Evolutionary conservation across 176 grass and related monocot genomes (phyloP).

Genomic region (Oropetium thomaeum): DNA sequence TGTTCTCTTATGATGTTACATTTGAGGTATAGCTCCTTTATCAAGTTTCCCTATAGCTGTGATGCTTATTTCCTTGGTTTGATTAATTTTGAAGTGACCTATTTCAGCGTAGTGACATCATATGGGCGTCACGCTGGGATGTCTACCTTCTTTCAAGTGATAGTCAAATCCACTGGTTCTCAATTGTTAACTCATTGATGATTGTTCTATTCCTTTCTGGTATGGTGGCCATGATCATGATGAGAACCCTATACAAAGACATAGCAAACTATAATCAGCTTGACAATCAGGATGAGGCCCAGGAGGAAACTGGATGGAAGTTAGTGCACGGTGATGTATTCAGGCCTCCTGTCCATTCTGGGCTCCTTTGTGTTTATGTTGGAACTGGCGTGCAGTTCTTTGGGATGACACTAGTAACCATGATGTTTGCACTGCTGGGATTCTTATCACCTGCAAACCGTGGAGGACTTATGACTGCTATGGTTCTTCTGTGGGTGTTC

Average conservation of each 20-base stretch:
- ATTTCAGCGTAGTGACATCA: constrained; percentile 56
- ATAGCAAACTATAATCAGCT: constrained; percentile 77
- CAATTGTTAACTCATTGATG: constrained; percentile 77
- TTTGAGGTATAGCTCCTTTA: constrained; percentile 55
- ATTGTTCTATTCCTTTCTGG: constrained; percentile 81
- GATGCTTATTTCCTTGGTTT: constrained; percentile 1
- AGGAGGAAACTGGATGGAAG: constrained; percentile 90
- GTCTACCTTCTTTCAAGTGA: constrained; percentile 79
- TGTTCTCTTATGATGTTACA: constrained; percentile 76
- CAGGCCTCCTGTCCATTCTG: constrained; percentile 68
- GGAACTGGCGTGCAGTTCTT: constrained; percentile 80
- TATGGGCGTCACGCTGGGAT: constrained; percentile 84
- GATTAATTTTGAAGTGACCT: constrained; percentile 1
- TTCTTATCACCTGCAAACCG: constrained; percentile 79
- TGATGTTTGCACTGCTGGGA: constrained; percentile 77
- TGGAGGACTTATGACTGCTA: constrained; percentile 69
- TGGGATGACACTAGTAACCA: constrained; percentile 73
- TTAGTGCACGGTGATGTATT: constrained; percentile 76
- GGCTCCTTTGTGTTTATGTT: constrained; percentile 76
- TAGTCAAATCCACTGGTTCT: constrained; percentile 81
- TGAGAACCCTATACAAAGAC: constrained; percentile 86
- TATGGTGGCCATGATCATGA: constrained; percentile 87
- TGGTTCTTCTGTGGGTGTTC: constrained; percentile 83
- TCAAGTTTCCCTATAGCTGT: neutral
- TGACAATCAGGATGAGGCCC: constrained; percentile 69